A percentile compares a stretch with the other conserved stretches of the same genome.
Evolutionary conservation across 2,329 filamentous ascomycete genomes (phyloP).

Genomic region (Penicillium psychrosexuale): DNA sequence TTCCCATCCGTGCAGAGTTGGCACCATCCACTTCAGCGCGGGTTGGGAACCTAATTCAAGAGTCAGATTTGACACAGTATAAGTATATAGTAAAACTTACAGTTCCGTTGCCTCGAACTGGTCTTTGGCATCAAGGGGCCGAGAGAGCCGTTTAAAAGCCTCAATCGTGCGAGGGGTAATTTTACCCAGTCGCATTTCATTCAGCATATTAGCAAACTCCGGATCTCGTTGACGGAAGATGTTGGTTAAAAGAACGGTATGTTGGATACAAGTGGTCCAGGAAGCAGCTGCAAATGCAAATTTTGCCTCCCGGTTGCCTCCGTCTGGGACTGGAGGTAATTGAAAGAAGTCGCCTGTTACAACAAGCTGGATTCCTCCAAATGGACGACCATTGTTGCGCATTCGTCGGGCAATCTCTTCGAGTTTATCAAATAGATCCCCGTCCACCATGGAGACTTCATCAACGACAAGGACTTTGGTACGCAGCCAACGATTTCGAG

Average conservation of each 20-base stretch:
- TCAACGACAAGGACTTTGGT: conserved; percentile 88
- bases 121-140: conserved; percentile 70
- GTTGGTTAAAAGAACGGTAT: conserved; percentile 91
- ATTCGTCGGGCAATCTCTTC: conserved; percentile 81
- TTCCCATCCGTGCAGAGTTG: conserved; percentile 70
- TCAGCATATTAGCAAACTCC: conserved; percentile 90
- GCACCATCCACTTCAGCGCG: conserved; percentile 84
- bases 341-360: conserved; percentile 99
- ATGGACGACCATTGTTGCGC: conserved; percentile 85
- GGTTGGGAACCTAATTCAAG: conserved; percentile 68
- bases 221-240: conserved; percentile 94
- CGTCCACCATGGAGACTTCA: conserved; percentile 98
- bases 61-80: conserved; percentile 20
- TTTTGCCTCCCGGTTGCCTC: conserved; percentile 64
- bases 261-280: conserved; percentile 88
- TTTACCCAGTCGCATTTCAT: conserved; percentile 90
- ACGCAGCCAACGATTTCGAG: conserved; percentile 80
- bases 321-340: conserved; percentile 84
- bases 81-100: conserved; percentile 38
- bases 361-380: conserved; percentile 92
- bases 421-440: conserved; percentile 93
- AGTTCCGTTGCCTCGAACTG: conserved; percentile 81
- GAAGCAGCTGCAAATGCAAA: conserved; percentile 92
- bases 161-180: conserved; percentile 73
- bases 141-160: conserved; percentile 69